These are phyloP conservation scores for Sequoiadendron giganteum DNA, from an alignment of 75 land plant species.

Conservation along the genomic window DNA sequence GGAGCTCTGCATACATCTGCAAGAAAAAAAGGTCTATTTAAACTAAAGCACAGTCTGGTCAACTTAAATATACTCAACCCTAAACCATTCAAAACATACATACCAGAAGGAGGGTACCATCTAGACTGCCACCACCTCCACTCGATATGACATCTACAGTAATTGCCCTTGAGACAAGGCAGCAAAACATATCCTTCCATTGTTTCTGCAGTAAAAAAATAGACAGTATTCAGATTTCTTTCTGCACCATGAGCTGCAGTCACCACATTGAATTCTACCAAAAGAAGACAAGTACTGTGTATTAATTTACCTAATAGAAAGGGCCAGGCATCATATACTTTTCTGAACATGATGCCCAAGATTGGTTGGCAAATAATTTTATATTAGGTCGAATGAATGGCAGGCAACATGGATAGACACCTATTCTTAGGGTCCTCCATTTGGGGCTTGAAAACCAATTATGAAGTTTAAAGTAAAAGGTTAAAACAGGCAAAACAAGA, in stretches of 20 bases:
- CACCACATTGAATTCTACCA: not conserved
- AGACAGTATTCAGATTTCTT: not conserved
- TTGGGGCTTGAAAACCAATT: not conserved
- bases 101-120: conserved; percentile 24
- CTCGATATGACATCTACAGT: conserved; percentile 12
- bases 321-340: too few relatives aligned
- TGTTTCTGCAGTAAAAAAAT: conserved; percentile 10
- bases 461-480: not conserved
- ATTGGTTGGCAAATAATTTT: not conserved
- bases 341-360: not conserved
- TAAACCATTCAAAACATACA: not conserved
- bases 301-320: not conserved
- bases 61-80: not conserved
- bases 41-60: not conserved
- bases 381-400: not conserved
- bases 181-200: conserved; percentile 19
- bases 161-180: conserved; percentile 17
- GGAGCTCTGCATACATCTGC: conserved; percentile 38
- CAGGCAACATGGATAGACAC: not conserved
- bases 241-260: not conserved
- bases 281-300: not conserved
- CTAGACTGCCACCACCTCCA: not conserved
- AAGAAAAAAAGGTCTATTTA: not conserved
- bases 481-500: not conserved
- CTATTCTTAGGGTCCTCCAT: not conserved